A percentile compares a stretch with the other conserved stretches of the same genome.
phyloP scores from a whole-genome alignment of 768 basidiomycete species.

The Coprinellus micaceus region DNA sequence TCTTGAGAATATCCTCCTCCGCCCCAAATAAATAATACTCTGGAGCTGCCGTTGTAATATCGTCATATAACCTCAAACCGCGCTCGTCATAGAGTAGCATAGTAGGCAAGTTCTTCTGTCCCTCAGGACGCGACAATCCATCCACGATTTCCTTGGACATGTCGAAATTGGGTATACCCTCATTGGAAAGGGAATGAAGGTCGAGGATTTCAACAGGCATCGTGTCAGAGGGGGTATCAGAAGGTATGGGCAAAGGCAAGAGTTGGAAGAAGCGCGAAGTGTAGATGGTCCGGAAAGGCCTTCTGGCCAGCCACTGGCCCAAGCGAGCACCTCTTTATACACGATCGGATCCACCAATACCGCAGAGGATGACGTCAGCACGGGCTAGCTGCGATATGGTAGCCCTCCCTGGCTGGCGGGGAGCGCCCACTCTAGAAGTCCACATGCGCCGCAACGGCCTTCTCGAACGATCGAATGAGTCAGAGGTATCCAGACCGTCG shows the following conservation, averaged over 20 bases:
- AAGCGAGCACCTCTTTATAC: neutral
- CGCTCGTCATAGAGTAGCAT: constrained; percentile 82
- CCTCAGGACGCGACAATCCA: constrained; percentile 52
- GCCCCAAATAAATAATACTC: constrained; percentile 91
- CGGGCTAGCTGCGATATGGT: neutral
- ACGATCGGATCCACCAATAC: constrained; percentile 5
- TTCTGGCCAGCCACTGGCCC: neutral
- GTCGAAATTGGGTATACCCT: constrained; percentile 29
- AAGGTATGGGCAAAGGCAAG: neutral
- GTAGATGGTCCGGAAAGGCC: neutral
- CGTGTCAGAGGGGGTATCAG: neutral
- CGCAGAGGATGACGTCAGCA: constrained; percentile 10
- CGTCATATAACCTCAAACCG: constrained; percentile 84
- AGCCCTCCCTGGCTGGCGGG: neutral
- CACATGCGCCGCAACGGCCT: too few relatives aligned
- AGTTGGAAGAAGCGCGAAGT: neutral
- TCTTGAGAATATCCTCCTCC: constrained; percentile 81
- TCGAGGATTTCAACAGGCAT: constrained; percentile 52
- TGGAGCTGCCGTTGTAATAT: constrained; percentile 69
- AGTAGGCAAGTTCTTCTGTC: constrained; percentile 70
- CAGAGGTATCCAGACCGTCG: too few relatives aligned
- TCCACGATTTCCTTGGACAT: constrained; percentile 44
- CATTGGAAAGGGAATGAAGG: constrained; percentile 36
- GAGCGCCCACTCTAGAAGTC: too few relatives aligned
- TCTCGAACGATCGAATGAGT: too few relatives aligned